Conservation (phyloP, 1,284 basidiomycete genomes). For the Naganishia cerealis region DNA sequence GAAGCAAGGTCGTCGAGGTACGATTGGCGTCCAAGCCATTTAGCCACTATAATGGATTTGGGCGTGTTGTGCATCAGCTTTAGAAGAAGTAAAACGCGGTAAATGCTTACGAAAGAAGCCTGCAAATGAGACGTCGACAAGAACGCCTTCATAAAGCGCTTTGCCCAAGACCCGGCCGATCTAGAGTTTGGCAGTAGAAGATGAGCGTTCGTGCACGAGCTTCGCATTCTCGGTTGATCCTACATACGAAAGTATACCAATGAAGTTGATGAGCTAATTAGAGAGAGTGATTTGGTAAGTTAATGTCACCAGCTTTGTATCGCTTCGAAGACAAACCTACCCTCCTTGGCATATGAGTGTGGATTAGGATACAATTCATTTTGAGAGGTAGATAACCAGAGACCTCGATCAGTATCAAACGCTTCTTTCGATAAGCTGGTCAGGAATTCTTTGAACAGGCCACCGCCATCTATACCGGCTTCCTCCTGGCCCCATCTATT, state of each 20-base stretch:
- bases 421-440: constrained; percentile 87
- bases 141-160: constrained; percentile 92
- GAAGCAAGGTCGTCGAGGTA: constrained; percentile 87
- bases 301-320: neutral
- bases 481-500: constrained; percentile 45
- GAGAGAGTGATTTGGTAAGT: neutral
- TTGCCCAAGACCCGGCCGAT: constrained; percentile 91
- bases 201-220: neutral
- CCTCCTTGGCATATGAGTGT: constrained; percentile 79
- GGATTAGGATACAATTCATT: constrained; percentile 95
- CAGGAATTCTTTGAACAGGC: constrained; percentile 96
- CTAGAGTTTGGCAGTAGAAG: constrained; percentile 25
- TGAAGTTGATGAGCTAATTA: constrained; percentile 70
- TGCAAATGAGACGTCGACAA: constrained; percentile 94
- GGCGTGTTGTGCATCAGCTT: constrained; percentile 16
- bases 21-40: constrained; percentile 81
- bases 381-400: constrained; percentile 86
- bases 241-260: constrained; percentile 79
- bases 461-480: constrained; percentile 73
- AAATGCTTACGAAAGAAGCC: constrained; percentile 71
- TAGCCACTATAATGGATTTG: constrained; percentile 55
- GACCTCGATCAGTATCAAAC: constrained; percentile 88
- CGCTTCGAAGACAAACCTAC: constrained; percentile 56
- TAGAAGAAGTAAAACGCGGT: constrained; percentile 4
- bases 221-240: neutral